phyloP scores from a whole-genome alignment of 2,329 filamentous ascomycete species.

The Paecilomyces niveus region DNA sequence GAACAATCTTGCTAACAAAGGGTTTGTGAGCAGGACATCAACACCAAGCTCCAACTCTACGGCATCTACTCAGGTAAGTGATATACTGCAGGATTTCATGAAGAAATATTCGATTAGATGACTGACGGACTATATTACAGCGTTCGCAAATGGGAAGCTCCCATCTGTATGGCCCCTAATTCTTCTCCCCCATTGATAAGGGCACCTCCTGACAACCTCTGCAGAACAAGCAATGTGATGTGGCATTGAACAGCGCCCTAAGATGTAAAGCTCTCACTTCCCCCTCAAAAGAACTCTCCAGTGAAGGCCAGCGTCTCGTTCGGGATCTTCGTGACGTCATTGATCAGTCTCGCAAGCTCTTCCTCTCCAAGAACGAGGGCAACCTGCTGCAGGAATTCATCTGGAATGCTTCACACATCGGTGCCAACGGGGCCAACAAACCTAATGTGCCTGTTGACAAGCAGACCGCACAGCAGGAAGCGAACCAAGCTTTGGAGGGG shows the following conservation, averaged over 20 bases:
- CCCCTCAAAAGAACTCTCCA: constrained; percentile 70
- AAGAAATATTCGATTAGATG: constrained; percentile 8
- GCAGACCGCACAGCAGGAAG: constrained; percentile 72
- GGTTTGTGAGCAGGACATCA: constrained; percentile 54
- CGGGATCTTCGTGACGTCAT: constrained; percentile 72
- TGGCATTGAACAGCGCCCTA: constrained; percentile 84
- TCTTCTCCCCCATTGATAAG: background rate
- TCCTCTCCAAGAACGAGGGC: constrained; percentile 91
- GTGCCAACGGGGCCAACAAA: constrained; percentile 52
- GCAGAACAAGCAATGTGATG: constrained; percentile 90
- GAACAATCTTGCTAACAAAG: constrained; percentile 7
- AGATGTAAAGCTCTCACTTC: constrained; percentile 60
- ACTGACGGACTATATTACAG: constrained; percentile 36
- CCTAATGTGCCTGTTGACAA: constrained; percentile 67
- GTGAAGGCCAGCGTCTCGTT: constrained; percentile 74
- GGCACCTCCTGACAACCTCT: constrained; percentile 4
- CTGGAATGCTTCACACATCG: constrained; percentile 79
- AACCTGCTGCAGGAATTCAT: constrained; percentile 95
- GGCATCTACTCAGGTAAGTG: constrained; percentile 65
- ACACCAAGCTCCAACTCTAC: constrained; percentile 89
- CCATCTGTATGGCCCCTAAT: constrained; percentile 61
- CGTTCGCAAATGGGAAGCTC: constrained; percentile 82
- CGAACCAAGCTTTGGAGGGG: constrained; percentile 74
- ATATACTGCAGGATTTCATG: background rate
- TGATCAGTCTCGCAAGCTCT: constrained; percentile 71